Base-by-base conservation (phyloP, 306 rosid genomes). In the Quillaja saponaria region DNA sequence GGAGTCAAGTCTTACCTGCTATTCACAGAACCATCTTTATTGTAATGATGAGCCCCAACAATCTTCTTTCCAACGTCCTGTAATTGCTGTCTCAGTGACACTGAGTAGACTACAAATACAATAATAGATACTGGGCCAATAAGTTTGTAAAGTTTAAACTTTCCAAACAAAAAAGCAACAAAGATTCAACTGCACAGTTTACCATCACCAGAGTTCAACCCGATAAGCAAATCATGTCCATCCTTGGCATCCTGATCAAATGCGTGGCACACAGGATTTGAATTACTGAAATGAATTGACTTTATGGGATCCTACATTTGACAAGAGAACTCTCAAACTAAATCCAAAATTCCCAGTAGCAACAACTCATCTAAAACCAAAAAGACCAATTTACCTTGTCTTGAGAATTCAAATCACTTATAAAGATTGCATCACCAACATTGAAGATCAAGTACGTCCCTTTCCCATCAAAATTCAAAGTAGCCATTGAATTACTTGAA, bases 41-140 rank as follows among this genome's bases (percentile, higher is more conserved):
- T 94, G 76, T 94, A 90, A 80, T 89, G 97, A 63, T 83, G 99
- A 44, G 91, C 95, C 35, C 91, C 95, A 33, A 90, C 94, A 76
- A 94, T 90, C 88, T 87, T 94, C 75, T 89, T 94, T 52, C 99
- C 97, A 55, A 87, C 95, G 75, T 94, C 99, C 83, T 94, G 99
- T 72, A 94, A 85, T 81, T 94, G 97, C 58, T 94, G 97, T 77
- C 97, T 87, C 85, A 94, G 82, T 70, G 99, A 94, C 70, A 90
- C 95, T 18, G 96, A 85, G 87, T 94, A 89, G 59, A 89, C 99
- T 94, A 75, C 90, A 88, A 79, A 74, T 40, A 67, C 57, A 71
- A n/a, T n/a, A n/a, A n/a, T n/a, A n/a, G n/a, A n/a, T 52, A 79
- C 18, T 44, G 57, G 65, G 50, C 61, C 63, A 38, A 77, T 58